Evolutionary conservation across 768 basidiomycete species (phyloP), one percentile per base, ranked within the genome.

Genomic region (Sarcodon sp.): DNA sequence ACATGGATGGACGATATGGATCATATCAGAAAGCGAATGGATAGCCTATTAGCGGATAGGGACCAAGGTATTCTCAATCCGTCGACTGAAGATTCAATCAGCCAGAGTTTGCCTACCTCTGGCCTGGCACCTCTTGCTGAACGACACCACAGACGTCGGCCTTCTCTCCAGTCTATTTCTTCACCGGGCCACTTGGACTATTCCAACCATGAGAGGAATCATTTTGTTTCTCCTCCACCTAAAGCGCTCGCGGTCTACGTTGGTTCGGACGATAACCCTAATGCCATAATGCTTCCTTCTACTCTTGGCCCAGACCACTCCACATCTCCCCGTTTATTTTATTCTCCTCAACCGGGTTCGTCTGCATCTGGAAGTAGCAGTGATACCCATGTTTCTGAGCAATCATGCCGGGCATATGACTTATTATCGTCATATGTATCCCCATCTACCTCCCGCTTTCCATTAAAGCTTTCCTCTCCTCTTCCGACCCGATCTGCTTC

Each of bases 191-290:
- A 75, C 16, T 63, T 85, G 15, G 70, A 69, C 47, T 70, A 76
- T 35, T 75, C 76, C 1, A 66, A 64, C 43, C 73, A 73, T 47
- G 66, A 69, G 39, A 73, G 80, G 21, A 68, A 69, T 37, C 61
- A 71, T 43, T 71, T 86, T 32, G 64, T 87, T 47, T 65, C 84
- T 0, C 83, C 79, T 27, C 72, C 87, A 7, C 84, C 87, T 1
- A 73, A 84, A 35, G 83, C 87, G 2, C 57, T 89, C 35, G 87
- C 87, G 1, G 80, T 85, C 60, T 86, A 80, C 55, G 70, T 83
- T 35, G 79, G 73, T 46, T 76, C 79, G 8, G 66, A 70, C 3
- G 63, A 72, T 27, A 75, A 79, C 54, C 66, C 71, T 11, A 65
- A 69, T n/a, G 54, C 65, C 7, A 76, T 88, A 43, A 55, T 67